Percentiles rank a stretch among this genome's conserved stretches.
phyloP scores from a whole-genome alignment of 2,329 filamentous ascomycete species.

The Cordyceps tenuipes region DNA sequence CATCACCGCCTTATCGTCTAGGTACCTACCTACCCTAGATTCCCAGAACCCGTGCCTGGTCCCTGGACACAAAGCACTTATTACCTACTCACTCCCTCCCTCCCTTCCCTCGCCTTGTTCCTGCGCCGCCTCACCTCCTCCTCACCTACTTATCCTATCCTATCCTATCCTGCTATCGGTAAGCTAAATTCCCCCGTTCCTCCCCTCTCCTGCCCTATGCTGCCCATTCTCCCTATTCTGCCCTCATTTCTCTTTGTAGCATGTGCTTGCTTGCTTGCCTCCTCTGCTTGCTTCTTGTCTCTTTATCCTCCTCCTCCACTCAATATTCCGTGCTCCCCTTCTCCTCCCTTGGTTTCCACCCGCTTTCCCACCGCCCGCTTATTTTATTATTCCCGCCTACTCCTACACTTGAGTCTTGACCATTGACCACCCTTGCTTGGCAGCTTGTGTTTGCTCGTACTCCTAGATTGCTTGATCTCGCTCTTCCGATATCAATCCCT shows the following conservation, averaged over 20 bases:
- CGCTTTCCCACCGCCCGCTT: constrained; percentile 3
- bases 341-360: constrained; percentile 7
- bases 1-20: too few relatives aligned
- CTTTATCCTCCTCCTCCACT: background rate
- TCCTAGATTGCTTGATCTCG: constrained; percentile 3
- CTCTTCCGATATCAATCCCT: constrained; percentile 6
- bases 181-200: background rate
- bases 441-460: background rate
- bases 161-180: constrained; percentile 8
- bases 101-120: background rate
- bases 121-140: background rate
- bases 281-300: background rate
- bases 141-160: background rate
- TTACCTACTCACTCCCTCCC: too few relatives aligned
- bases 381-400: background rate
- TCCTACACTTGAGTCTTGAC: background rate
- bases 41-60: background rate
- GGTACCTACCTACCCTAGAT: too few relatives aligned
- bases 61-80: background rate
- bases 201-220: background rate
- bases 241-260: background rate
- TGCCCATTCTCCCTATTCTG: background rate
- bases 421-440: constrained; percentile 2
- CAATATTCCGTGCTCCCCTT: background rate
- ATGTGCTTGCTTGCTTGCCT: background rate